These are phyloP conservation scores for Barnettozyma pratensis DNA, from an alignment of 805 yeast species.

Conservation along the genomic window DNA sequence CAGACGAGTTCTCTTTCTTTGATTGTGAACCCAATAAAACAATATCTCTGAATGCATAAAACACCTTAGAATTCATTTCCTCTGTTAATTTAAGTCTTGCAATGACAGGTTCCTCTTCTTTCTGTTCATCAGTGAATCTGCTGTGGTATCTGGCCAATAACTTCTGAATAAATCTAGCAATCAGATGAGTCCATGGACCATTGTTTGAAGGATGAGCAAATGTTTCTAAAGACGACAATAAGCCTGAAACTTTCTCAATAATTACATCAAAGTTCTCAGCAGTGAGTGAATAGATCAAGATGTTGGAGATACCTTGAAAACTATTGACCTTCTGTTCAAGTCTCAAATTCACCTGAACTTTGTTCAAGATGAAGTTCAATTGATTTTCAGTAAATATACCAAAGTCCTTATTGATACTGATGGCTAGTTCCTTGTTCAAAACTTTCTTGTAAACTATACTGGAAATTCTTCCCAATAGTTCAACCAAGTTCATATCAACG, in stretches of 20 bases:
- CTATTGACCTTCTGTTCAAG: conserved; percentile 29
- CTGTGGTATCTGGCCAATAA: conserved; percentile 57
- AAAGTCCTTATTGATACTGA: conserved; percentile 37
- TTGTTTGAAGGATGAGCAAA: conserved; percentile 87
- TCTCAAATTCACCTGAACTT: conserved; percentile 38
- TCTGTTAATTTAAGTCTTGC: conserved; percentile 24
- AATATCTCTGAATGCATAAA: conserved; percentile 42
- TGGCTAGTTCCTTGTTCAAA: conserved; percentile 26
- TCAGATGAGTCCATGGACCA: conserved; percentile 81
- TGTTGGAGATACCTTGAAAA: conserved; percentile 38
- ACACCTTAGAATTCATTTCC: conserved; percentile 30
- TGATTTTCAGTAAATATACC: conserved; percentile 67
- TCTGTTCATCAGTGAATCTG: conserved; percentile 46
- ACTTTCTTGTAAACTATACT: conserved; percentile 38
- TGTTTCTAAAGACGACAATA: conserved; percentile 69
- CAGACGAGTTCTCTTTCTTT: conserved; percentile 51
- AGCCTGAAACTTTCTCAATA: conserved; percentile 44
- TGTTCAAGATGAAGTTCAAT: conserved; percentile 52
- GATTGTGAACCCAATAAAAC: conserved; percentile 74
- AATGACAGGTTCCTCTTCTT: conserved; percentile 15
- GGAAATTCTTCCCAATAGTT: conserved; percentile 58
- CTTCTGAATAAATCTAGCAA: conserved; percentile 60
- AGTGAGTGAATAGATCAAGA: conserved; percentile 59
- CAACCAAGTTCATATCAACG: conserved; percentile 60
- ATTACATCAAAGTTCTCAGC: conserved; percentile 43